Evolutionary conservation across 1,139 yeast species (phyloP).

Genomic region (Saccharomycopsis phalli): DNA sequence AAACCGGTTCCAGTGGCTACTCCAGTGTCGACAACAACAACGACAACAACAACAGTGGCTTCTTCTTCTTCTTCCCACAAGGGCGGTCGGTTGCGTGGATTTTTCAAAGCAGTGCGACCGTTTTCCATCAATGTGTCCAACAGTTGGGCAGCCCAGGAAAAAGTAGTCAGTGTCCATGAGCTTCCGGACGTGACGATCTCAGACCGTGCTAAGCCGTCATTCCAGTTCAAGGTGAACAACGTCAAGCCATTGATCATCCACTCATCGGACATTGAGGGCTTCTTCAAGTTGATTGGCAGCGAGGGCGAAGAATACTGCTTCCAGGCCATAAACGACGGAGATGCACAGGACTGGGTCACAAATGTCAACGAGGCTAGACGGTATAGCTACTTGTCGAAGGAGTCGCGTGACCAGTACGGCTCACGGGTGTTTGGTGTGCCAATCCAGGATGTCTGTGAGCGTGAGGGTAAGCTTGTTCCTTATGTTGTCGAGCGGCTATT

Average conservation of each 20-base stretch:
- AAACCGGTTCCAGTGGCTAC: slow-evolving; percentile 3
- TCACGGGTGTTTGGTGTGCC: slow-evolving; percentile 84
- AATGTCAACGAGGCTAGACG: slow-evolving; percentile 34
- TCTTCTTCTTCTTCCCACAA: slow-evolving; percentile 13
- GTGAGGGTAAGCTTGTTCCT: slow-evolving; percentile 62
- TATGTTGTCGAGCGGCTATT: slow-evolving; percentile 54
- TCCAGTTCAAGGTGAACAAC: slow-evolving; percentile 42
- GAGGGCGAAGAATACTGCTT: slow-evolving; percentile 51
- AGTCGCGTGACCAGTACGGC: slow-evolving; percentile 30
- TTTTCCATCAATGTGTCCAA: slow-evolving; percentile 36
- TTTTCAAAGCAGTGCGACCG: slow-evolving; percentile 36
- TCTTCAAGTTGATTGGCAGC: slow-evolving; percentile 56
- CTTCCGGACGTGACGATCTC: slow-evolving; percentile 49
- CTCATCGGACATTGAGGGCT: slow-evolving; percentile 26
- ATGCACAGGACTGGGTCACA: slow-evolving; percentile 70
- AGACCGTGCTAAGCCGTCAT: slow-evolving; percentile 45
- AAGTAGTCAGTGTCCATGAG: slow-evolving; percentile 43
- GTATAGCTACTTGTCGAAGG: slow-evolving; percentile 34
- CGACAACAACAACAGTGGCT: neutral
- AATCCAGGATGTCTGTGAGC: slow-evolving; percentile 57
- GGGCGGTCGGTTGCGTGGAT: slow-evolving; percentile 31
- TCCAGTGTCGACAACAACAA: slow-evolving; percentile 3
- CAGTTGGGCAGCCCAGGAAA: slow-evolving; percentile 38
- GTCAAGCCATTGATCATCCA: slow-evolving; percentile 28
- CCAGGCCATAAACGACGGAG: slow-evolving; percentile 59